Evolutionary conservation across 2,329 filamentous ascomycete species (phyloP).

Genomic region (Phaeosphaeriaceae sp.): DNA sequence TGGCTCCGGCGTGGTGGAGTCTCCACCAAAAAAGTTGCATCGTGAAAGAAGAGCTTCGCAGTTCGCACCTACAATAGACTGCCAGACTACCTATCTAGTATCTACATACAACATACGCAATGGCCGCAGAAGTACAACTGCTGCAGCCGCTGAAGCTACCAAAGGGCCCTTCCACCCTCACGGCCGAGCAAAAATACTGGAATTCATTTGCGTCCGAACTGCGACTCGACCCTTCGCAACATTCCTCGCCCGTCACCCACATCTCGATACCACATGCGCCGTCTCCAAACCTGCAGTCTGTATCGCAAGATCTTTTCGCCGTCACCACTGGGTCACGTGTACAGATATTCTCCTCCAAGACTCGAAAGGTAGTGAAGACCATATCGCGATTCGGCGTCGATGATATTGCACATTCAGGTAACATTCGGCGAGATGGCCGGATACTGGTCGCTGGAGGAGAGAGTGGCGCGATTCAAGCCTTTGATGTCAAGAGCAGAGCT

Average conservation of each 20-base stretch:
- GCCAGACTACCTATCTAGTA: too few relatives aligned
- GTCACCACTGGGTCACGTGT: constrained; percentile 94
- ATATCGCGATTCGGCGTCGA: constrained; percentile 83
- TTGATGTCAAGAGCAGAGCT: constrained; percentile 86
- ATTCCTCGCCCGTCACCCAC: constrained; percentile 86
- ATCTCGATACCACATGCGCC: constrained; percentile 72
- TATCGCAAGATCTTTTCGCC: constrained; percentile 73
- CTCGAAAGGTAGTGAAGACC: constrained; percentile 89
- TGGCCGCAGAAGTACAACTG: constrained; percentile 86
- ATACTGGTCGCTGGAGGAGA: constrained; percentile 92
- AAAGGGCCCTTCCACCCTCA: constrained; percentile 79
- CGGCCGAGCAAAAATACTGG: constrained; percentile 96
- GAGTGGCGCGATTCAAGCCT: constrained; percentile 90
- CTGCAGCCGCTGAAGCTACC: constrained; percentile 83
- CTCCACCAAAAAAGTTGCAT: constrained; percentile 32
- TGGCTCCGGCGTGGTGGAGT: constrained; percentile 5
- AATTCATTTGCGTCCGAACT: constrained; percentile 91
- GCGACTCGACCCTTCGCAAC: constrained; percentile 81
- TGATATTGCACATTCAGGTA: constrained; percentile 86
- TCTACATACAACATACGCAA: constrained; percentile 48
- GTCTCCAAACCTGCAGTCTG: constrained; percentile 45
- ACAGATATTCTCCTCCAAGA: constrained; percentile 91
- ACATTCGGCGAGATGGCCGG: constrained; percentile 85
- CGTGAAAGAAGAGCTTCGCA: constrained; percentile 4
- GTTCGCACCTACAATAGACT: not conserved